Base-by-base conservation (phyloP, 2,329 filamentous ascomycete genomes). In the Drechslerella stenobrocha region DNA sequence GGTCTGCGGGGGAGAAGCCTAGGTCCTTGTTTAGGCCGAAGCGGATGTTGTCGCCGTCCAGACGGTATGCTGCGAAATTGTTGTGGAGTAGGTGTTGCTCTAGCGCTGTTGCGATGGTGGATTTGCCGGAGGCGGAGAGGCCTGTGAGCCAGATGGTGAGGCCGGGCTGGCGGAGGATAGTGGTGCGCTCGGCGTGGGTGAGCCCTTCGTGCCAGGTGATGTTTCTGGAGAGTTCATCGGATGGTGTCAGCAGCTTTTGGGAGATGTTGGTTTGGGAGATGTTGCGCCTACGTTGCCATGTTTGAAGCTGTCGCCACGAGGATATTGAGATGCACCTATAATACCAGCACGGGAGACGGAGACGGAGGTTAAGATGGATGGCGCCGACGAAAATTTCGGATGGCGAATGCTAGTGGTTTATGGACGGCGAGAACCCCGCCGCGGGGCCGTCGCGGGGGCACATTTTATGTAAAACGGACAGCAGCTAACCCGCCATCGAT, bases 21-120 rank as follows among this genome's bases (percentile, higher is more conserved):
- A 98, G 83, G 80, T 97, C 92, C 79, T 95, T 95, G 84, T 97
- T 98, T 72, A 98, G 83, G 13, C 93, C 93, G 80, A 97, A 96
- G 69, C 93, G 92, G 72, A 98, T 87, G 79, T 98, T 98, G 83
- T 98, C 93, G 72, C 72, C 93, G 78, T 98, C 93, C 26, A 98
- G 86, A 53, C 93, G 86, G 83, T 98, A 98, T 67, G 91, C 88
- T 58, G 87, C 81, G 52, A 93, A 80, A 42, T 87, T 87, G 8
- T 89, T 82, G 77, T 95, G 90, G 58, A 98, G 84, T 30, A 98
- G 86, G 78, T 96, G 90, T 80, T 96, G 92, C 81, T 98, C 93
- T 37, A 98, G 88, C 13, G 93, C 93, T 1, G 90, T 95, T 57
- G 93, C 93, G 70, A 98, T 89, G 63, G 93, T 98, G 52, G 92